Percentiles rank a stretch among this genome's conserved stretches.
phyloP scores from a whole-genome alignment of 805 yeast genomes.

The Sugiyamaella marilandica region DNA sequence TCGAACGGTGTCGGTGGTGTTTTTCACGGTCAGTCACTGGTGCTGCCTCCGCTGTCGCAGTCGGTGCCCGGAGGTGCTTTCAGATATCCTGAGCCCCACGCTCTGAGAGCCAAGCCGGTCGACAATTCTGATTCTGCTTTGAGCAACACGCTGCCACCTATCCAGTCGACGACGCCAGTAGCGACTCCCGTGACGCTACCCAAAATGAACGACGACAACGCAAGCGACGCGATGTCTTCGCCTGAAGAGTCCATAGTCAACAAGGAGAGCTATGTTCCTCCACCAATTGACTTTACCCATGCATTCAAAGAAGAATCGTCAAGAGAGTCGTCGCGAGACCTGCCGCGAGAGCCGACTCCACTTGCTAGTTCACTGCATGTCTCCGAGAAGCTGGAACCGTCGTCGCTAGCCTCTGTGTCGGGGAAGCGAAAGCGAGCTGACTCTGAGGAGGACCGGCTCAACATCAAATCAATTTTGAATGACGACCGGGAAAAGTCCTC shows the following conservation, averaged over 20 bases:
- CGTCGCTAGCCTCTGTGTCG: not conserved
- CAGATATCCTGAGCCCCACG: not conserved
- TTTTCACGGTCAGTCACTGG: not conserved
- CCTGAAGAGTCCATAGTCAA: not conserved
- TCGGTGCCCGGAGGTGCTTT: not conserved
- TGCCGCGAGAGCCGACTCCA: not conserved
- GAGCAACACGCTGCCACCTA: not conserved
- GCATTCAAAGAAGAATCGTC: conserved; percentile 26
- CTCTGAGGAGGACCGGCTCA: conserved; percentile 11
- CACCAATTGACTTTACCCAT: conserved; percentile 40
- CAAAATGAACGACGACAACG: not conserved
- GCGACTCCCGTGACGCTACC: not conserved
- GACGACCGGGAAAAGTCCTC: conserved; percentile 5
- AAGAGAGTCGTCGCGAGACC: not conserved
- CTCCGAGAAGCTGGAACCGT: not conserved
- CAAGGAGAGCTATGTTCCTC: conserved; percentile 26
- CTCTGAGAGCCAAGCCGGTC: not conserved
- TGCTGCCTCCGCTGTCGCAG: not conserved
- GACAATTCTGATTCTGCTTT: no score
- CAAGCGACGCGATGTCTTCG: not conserved
- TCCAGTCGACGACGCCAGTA: not conserved
- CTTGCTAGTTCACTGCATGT: not conserved
- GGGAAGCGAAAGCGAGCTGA: conserved; percentile 3
- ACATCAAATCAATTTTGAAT: conserved; percentile 15
- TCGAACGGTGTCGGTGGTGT: no score